Percentiles rank a stretch among this genome's conserved stretches.
Evolutionary conservation across 768 basidiomycete genomes (phyloP).

Genomic region (Heimioporus sp.): DNA sequence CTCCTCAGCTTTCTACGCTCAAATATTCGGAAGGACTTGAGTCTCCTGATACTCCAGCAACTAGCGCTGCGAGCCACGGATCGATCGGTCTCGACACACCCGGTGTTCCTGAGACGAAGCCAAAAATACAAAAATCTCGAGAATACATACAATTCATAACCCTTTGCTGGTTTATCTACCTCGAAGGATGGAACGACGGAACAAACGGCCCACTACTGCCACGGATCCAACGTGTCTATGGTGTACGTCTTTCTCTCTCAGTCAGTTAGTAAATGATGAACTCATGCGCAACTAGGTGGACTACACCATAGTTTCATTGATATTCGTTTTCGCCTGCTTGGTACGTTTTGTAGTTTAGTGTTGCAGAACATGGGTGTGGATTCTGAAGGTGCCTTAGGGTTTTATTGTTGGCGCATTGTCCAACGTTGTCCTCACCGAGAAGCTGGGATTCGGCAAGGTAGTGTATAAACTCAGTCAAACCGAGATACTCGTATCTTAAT

Average conservation of each 20-base stretch:
- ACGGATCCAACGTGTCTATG: slow-evolving; percentile 59
- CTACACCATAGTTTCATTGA: slow-evolving; percentile 50
- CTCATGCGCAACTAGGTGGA: slow-evolving; percentile 36
- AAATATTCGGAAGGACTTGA: slow-evolving; percentile 4
- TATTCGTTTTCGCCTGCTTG: slow-evolving; percentile 52
- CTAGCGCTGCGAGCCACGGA: no score
- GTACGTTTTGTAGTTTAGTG: slow-evolving; percentile 25
- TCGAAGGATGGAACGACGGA: slow-evolving; percentile 80
- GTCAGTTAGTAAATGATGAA: no score
- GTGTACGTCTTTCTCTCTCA: slow-evolving; percentile 28
- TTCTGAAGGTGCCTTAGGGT: slow-evolving; percentile 30
- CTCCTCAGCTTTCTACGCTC: slow-evolving; percentile 1
- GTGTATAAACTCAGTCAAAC: no score
- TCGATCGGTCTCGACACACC: neutral
- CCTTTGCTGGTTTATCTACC: slow-evolving; percentile 41
- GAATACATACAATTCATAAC: slow-evolving; percentile 29
- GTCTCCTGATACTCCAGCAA: neutral
- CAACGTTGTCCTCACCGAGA: slow-evolving; percentile 46
- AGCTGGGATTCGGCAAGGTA: slow-evolving; percentile 44
- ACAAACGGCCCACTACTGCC: slow-evolving; percentile 76
- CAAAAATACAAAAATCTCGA: no score
- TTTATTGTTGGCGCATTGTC: slow-evolving; percentile 43
- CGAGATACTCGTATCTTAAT: neutral
- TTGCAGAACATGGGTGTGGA: slow-evolving; percentile 17
- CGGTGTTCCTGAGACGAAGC: neutral